Conservation (phyloP, 2,329 filamentous ascomycete species). For the Clonostachys rosea region DNA sequence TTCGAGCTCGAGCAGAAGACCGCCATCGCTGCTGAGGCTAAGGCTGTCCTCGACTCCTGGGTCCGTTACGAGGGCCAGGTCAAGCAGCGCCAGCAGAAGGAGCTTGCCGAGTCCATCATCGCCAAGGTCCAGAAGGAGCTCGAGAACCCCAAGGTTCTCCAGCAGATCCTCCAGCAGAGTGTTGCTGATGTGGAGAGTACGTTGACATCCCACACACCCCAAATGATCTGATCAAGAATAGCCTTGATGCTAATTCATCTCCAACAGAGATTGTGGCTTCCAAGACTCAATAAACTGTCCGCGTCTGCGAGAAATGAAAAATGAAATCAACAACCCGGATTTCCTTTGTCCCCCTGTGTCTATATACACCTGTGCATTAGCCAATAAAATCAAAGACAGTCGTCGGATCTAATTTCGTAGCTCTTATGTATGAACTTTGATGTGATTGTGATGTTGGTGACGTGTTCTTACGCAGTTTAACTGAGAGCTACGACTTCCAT, state of each 20-base stretch:
- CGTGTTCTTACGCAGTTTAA: background rate
- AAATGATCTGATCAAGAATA: no score
- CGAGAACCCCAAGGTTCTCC: slow-evolving; percentile 92
- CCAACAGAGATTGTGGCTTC: slow-evolving; percentile 54
- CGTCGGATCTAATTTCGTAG: slow-evolving; percentile 12
- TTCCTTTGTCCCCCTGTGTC: slow-evolving; percentile 36
- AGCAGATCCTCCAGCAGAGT: slow-evolving; percentile 98
- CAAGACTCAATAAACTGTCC: slow-evolving; percentile 56
- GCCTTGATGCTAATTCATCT: no score
- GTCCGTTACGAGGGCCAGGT: slow-evolving; percentile 98
- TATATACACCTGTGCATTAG: slow-evolving; percentile 60
- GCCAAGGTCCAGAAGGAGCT: slow-evolving; percentile 98
- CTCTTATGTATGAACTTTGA: background rate
- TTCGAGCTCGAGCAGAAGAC: slow-evolving; percentile 98
- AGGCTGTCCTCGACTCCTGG: slow-evolving; percentile 95
- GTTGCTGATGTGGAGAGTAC: slow-evolving; percentile 93
- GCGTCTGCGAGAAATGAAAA: slow-evolving; percentile 7
- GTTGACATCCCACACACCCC: slow-evolving; percentile 5
- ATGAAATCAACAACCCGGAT: slow-evolving; percentile 11
- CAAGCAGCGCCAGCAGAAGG: slow-evolving; percentile 96
- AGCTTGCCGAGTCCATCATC: slow-evolving; percentile 89
- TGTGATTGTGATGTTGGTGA: background rate
- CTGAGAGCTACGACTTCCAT: background rate
- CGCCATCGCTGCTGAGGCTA: slow-evolving; percentile 86
- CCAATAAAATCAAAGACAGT: slow-evolving; percentile 37